Evolutionary conservation across 2,329 filamentous ascomycete species (phyloP).

Genomic region (Colletotrichum phormii): DNA sequence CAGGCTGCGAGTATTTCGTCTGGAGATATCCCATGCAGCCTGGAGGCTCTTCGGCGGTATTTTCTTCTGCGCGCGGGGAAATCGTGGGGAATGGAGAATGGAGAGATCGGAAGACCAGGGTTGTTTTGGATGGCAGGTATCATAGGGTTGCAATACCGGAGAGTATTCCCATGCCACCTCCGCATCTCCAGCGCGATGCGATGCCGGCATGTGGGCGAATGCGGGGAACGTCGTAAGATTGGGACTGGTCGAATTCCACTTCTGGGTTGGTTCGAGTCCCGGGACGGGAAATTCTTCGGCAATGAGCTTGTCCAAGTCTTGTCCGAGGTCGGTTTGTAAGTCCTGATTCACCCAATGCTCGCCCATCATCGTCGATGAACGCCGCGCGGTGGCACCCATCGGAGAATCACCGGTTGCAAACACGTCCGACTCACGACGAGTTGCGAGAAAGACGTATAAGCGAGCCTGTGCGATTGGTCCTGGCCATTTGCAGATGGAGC

Average conservation of each 20-base stretch:
- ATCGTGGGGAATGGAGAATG: slow-evolving; percentile 2
- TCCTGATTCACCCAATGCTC: not conserved
- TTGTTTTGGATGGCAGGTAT: not conserved
- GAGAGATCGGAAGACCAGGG: not conserved
- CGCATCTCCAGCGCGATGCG: not conserved
- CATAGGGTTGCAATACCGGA: not conserved
- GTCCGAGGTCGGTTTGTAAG: slow-evolving; percentile 14
- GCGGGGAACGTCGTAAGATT: slow-evolving; percentile 19
- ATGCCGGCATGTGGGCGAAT: slow-evolving; percentile 14
- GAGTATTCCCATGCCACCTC: not conserved
- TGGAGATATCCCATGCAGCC: not conserved
- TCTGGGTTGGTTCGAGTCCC: not conserved
- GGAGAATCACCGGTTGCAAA: not conserved
- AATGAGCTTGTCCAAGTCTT: not conserved
- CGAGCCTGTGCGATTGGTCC: not conserved
- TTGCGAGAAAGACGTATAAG: not conserved
- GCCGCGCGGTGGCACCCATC: not conserved
- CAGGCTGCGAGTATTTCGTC: not conserved
- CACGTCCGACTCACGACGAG: not conserved
- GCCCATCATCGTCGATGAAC: not conserved
- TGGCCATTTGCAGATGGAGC: not conserved
- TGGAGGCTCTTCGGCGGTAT: slow-evolving; percentile 24
- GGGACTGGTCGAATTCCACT: not conserved
- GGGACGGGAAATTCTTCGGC: slow-evolving; percentile 17
- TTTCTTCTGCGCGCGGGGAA: slow-evolving; percentile 17